Evolutionary conservation across 2,329 filamentous ascomycete species (phyloP).

Genomic region (Colletotrichum chrysophilum): DNA sequence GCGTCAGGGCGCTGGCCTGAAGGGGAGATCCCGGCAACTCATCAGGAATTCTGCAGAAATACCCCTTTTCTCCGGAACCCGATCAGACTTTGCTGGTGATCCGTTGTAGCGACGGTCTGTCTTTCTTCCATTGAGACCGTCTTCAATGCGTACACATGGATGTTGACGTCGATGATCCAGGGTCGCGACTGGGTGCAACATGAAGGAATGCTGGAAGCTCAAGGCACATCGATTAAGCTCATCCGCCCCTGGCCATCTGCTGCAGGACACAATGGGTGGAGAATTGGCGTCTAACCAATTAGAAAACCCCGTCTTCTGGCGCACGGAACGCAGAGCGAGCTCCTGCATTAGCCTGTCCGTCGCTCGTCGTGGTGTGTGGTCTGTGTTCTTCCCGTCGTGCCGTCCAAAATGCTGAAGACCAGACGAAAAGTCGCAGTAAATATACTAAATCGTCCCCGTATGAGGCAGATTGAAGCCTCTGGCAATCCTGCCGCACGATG

Average conservation of each 20-base stretch:
- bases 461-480: not conserved
- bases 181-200: not conserved
- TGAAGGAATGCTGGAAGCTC: not conserved
- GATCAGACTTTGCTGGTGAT: not conserved
- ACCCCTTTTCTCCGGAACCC: not conserved
- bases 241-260: conserved; percentile 1
- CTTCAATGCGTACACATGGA: not conserved
- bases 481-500: not conserved
- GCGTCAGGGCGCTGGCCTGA: not conserved
- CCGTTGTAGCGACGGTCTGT: not conserved
- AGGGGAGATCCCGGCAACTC: not conserved
- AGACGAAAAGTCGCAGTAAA: not conserved
- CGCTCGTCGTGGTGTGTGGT: not conserved
- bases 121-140: not conserved
- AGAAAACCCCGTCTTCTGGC: not conserved
- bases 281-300: not conserved
- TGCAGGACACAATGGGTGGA: not conserved
- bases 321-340: not conserved
- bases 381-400: not conserved
- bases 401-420: not conserved
- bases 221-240: conserved; percentile 13
- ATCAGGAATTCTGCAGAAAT: not conserved
- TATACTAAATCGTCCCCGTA: not conserved
- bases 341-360: conserved; percentile 14
- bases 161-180: not conserved